Evolutionary conservation across 1,284 basidiomycete genomes (phyloP), one percentile per base, ranked within the genome.

Genomic region (Heterobasidion annosum): DNA sequence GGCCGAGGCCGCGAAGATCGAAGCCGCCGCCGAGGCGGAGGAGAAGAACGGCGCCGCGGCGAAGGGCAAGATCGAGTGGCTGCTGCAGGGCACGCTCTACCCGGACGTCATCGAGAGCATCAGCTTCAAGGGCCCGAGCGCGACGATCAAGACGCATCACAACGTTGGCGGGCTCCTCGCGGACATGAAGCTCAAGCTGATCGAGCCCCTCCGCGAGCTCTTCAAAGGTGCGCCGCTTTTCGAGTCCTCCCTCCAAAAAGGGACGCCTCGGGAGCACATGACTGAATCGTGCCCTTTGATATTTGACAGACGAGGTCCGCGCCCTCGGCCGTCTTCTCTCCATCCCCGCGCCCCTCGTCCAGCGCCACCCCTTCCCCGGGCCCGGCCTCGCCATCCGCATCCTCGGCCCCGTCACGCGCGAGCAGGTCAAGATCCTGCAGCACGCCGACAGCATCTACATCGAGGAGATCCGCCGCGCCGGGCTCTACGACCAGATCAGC

Each of bases 31-130:
- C 12, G 88, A 89, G 67, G 81, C 81, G 60, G 86, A 85, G 61
- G 84, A 86, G 64, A 78, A 79, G 59, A 69, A 76, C 45, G 82
- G 80, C 8, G 85, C 79, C 0, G 84, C 82, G 56, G 78, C 80
- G 19, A 92, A 92, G 70, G 94, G 95, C 15, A 87, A 88, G 67
- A 93, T 99, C 52, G 97, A 99, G 70, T 99, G 93, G 91, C 72
- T 99, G 53, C 73, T 99, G 33, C 96, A 98, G 70, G 97, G 97
- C n/a, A 99, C 97, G 0, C 81, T 99, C 9, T 99, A 99, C 72
- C 97, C 97, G 2, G 97, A 99, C 67, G 97, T 99, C 48, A 99
- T 99, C 67, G 97, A 99, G 76, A 93, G 89, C 65, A 98, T 99
- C 75, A 94, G 91, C 72, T 99, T 99, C 85, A 99, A 99, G 73